Evolutionary conservation across 768 basidiomycete genomes (phyloP), one percentile per base, ranked within the genome.

Genomic region (Leccinum barrowsii): DNA sequence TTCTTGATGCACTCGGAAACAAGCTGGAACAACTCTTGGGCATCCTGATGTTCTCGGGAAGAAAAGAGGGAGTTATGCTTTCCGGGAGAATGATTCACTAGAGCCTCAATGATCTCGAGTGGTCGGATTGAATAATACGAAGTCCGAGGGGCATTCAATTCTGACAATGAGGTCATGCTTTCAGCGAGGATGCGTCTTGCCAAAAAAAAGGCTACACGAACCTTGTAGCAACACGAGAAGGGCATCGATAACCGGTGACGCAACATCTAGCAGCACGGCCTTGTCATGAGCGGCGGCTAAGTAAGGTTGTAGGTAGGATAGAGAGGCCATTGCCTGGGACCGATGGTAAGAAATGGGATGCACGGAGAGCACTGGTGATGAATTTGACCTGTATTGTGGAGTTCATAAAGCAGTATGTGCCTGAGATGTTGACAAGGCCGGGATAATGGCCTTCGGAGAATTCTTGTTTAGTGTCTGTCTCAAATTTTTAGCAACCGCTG

Each of bases 351-450:
- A 59, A 53, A 66, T 52, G 49, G 50, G 30, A 52, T 54, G 58
- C 17, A 47, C 26, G 28, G 37, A 28, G 0, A 52, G 19, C 0
- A 11, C 51, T 50, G 53, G 50, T 28, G 15, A 15, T 30, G 52
- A 63, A 67, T 70, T 44, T 69, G 66, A 83, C 92, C 83, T 98
- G 96, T 10, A 98, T 77, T 3, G 94, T 94, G 12, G 96, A 94
- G 71, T 98, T 96, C 86, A 98, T 91, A 78, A 97, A 98, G 70
- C 96, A 98, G 63, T 96, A 91, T 53, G 94, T 96, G 11, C 95
- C 95, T 8, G 94, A 95, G 37, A 95, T 88, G 67, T 98, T 98
- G 68, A 97, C 90, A 52, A 98, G 86, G 0, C 95, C 95, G 2
- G 94, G 90, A 72, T 92, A 97, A 65, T 85, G 81, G 21, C 80